These are phyloP conservation scores for Berkeleyomyces rouxiae DNA, from an alignment of 2,329 filamentous ascomycete species.

Conservation along the genomic window DNA sequence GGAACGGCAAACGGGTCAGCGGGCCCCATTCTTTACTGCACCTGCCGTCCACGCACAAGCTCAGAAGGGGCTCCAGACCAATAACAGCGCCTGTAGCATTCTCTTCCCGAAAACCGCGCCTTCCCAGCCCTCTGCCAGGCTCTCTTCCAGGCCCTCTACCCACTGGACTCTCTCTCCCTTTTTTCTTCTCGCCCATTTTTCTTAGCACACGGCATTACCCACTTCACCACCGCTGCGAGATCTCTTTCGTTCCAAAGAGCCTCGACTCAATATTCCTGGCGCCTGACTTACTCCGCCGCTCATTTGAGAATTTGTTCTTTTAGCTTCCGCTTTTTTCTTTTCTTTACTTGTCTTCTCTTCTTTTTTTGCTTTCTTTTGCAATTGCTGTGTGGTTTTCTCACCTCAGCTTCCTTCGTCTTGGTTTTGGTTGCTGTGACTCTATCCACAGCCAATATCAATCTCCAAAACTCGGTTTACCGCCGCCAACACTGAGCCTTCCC, in stretches of 20 bases:
- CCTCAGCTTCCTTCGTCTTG: background rate
- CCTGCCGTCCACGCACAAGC: background rate
- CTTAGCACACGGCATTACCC: background rate
- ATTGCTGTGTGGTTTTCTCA: background rate
- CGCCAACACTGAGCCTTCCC: background rate
- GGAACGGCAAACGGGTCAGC: constrained; percentile 3
- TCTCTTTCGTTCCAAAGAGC: constrained; percentile 2
- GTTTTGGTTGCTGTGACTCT: background rate
- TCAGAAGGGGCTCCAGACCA: background rate
- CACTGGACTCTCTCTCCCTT: background rate
- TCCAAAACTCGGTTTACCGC: background rate
- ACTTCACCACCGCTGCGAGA: constrained; percentile 1
- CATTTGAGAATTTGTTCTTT: constrained; percentile 6
- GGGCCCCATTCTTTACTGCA: background rate
- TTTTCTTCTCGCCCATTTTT: background rate
- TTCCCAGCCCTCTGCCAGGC: background rate
- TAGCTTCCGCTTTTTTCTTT: background rate
- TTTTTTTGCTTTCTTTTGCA: constrained; percentile 2
- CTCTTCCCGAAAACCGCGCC: background rate
- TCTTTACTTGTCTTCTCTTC: background rate
- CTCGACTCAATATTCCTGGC: background rate
- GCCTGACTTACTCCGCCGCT: constrained; percentile 12
- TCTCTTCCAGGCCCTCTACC: background rate
- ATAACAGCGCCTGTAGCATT: background rate
- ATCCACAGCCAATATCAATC: background rate